These are phyloP conservation scores for Acarospora socialis DNA, from an alignment of 2,329 filamentous ascomycete species.

Conservation along the genomic window DNA sequence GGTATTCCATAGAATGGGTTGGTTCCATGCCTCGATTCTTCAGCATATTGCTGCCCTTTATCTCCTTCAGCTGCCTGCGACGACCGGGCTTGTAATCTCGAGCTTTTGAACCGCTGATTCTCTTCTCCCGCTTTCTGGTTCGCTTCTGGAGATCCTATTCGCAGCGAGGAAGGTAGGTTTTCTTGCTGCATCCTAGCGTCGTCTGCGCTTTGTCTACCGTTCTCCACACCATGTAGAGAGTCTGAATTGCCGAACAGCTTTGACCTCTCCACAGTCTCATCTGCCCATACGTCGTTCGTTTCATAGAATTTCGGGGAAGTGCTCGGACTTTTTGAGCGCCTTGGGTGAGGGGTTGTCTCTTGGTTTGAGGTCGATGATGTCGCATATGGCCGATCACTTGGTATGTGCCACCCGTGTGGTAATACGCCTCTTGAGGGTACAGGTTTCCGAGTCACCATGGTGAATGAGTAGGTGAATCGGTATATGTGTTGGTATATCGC, in stretches of 20 bases:
- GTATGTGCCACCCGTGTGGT: background rate
- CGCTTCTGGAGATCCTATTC: conserved; percentile 3
- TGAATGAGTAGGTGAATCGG: too few relatives aligned
- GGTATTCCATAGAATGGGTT: conserved; percentile 2
- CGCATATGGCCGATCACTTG: conserved; percentile 5
- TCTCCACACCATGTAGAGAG: conserved; percentile 2
- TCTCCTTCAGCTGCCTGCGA: background rate
- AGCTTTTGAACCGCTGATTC: conserved; percentile 1
- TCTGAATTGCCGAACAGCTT: background rate
- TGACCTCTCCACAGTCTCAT: background rate
- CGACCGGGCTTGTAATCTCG: background rate
- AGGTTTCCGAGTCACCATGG: conserved; percentile 7
- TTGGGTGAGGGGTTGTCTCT: background rate
- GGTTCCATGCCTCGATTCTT: background rate
- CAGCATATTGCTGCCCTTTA: background rate
- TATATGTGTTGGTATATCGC: too few relatives aligned
- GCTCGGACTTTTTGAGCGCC: background rate
- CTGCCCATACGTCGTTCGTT: background rate
- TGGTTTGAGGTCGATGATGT: conserved; percentile 2
- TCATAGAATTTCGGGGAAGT: background rate
- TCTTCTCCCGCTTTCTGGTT: conserved; percentile 11
- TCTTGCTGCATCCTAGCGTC: background rate
- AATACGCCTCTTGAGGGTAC: background rate
- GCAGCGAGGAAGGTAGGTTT: conserved; percentile 5
- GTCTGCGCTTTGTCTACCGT: conserved; percentile 1